A percentile compares a stretch with the other conserved stretches of the same genome.
phyloP scores from a whole-genome alignment of 2,329 filamentous ascomycete genomes.

The Xylaria sp. region DNA sequence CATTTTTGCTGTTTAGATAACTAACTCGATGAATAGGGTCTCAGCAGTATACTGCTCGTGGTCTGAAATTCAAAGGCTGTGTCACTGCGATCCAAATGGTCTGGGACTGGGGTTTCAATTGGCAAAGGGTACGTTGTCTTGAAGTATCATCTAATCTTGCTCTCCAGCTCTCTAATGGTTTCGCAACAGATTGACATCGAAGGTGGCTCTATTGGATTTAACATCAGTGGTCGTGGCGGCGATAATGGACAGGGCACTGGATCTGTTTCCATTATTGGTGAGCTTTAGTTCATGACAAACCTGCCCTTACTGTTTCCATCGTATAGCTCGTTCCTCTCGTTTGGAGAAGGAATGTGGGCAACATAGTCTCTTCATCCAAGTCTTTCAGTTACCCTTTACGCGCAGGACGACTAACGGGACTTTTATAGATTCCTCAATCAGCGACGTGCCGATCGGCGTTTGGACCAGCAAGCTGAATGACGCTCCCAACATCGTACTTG shows the following conservation, averaged over 20 bases:
- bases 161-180: no score
- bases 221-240: conserved; percentile 60
- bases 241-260: conserved; percentile 56
- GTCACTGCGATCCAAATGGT: conserved; percentile 65
- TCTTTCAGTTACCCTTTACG: no score
- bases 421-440: conserved; percentile 61
- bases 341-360: no score
- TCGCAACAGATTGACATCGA: conserved; percentile 1
- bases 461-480: conserved; percentile 55
- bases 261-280: conserved; percentile 59
- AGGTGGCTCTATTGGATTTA: conserved; percentile 43
- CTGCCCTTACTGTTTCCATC: no score
- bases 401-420: no score
- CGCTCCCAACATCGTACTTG: conserved; percentile 55
- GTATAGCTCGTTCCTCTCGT: no score
- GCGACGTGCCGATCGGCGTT: conserved; percentile 61
- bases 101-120: conserved; percentile 67
- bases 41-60: conserved; percentile 71
- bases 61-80: conserved; percentile 63
- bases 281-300: no score
- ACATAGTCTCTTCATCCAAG: no score
- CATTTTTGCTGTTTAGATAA: no score
- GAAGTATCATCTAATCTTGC: no score
- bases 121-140: background rate
- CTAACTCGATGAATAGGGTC: conserved; percentile 1